phyloP scores from a whole-genome alignment of 1,284 basidiomycete species.

The Stereum hirsutum region DNA sequence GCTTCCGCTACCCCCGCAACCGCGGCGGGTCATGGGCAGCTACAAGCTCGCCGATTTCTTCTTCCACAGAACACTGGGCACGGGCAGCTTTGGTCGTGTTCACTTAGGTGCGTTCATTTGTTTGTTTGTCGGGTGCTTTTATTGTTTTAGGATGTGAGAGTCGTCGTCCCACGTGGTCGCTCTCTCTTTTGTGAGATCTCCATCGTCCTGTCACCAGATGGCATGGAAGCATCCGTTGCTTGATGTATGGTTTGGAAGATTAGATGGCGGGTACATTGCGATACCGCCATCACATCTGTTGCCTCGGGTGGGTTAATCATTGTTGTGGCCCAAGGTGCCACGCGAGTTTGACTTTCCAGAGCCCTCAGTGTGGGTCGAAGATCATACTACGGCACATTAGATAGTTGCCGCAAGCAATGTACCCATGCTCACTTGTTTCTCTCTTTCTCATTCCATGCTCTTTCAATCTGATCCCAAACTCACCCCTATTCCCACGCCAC shows the following conservation, averaged over 20 bases:
- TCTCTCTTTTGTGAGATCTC: conserved; percentile 8
- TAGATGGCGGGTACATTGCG: too few species aligned
- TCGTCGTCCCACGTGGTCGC: background rate
- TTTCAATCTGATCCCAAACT: too few species aligned
- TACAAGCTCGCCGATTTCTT: conserved; percentile 68
- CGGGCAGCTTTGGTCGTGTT: conserved; percentile 92
- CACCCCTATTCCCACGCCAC: background rate
- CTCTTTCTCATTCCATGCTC: background rate
- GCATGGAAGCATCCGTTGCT: too few species aligned
- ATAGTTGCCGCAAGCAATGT: too few species aligned
- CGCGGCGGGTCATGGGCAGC: conserved; percentile 20
- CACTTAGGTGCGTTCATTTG: conserved; percentile 62
- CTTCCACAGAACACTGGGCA: conserved; percentile 77
- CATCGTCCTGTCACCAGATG: too few species aligned
- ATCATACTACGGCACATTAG: background rate
- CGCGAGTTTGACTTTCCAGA: too few species aligned
- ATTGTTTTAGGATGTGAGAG: too few species aligned
- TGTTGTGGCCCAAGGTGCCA: too few species aligned
- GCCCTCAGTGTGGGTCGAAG: too few species aligned
- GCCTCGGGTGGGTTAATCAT: too few species aligned
- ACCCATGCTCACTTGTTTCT: background rate
- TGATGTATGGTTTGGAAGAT: too few species aligned
- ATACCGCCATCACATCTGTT: too few species aligned
- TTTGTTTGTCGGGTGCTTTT: background rate
- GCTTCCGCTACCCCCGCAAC: conserved; percentile 15